Evolutionary conservation across 2,329 filamentous ascomycete species (phyloP).

Genomic region (Fusarium tjaetaba): DNA sequence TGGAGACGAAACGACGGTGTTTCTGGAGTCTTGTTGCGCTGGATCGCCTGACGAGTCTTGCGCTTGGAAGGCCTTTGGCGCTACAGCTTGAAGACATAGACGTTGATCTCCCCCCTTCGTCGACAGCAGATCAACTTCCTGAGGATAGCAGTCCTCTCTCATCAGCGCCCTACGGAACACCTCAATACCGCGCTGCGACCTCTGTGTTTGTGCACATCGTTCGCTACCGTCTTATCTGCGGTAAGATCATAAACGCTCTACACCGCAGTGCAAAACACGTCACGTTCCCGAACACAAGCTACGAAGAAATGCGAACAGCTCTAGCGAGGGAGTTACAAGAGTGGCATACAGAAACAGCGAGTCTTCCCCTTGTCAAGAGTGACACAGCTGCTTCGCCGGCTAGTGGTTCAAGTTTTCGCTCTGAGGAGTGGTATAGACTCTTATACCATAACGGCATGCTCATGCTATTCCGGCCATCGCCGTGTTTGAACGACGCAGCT

Average conservation of each 20-base stretch:
- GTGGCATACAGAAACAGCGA: constrained; percentile 45
- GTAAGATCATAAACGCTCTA: constrained; percentile 49
- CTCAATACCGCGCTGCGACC: constrained; percentile 40
- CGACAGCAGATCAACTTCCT: constrained; percentile 28
- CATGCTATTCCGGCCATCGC: constrained; percentile 55
- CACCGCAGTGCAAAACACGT: constrained; percentile 45
- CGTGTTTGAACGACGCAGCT: constrained; percentile 43
- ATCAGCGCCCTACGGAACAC: constrained; percentile 34
- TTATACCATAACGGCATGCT: constrained; percentile 55
- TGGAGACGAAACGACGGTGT: constrained; percentile 51
- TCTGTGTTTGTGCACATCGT: constrained; percentile 53
- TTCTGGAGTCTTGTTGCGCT: constrained; percentile 56
- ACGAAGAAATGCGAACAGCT: constrained; percentile 25
- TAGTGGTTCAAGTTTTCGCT: constrained; percentile 52
- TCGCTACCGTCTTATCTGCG: constrained; percentile 53
- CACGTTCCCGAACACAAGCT: constrained; percentile 1
- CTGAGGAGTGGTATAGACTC: constrained; percentile 54
- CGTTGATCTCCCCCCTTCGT: constrained; percentile 46
- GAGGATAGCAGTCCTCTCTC: constrained; percentile 25
- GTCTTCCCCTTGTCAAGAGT: constrained; percentile 43
- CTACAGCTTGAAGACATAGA: constrained; percentile 55
- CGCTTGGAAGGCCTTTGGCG: constrained; percentile 53
- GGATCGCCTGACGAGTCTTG: constrained; percentile 50
- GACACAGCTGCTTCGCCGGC: constrained; percentile 25
- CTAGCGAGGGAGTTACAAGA: constrained; percentile 46